Evolutionary conservation across 2,329 filamentous ascomycete genomes (phyloP).

Genomic region (Orbilia javanica): DNA sequence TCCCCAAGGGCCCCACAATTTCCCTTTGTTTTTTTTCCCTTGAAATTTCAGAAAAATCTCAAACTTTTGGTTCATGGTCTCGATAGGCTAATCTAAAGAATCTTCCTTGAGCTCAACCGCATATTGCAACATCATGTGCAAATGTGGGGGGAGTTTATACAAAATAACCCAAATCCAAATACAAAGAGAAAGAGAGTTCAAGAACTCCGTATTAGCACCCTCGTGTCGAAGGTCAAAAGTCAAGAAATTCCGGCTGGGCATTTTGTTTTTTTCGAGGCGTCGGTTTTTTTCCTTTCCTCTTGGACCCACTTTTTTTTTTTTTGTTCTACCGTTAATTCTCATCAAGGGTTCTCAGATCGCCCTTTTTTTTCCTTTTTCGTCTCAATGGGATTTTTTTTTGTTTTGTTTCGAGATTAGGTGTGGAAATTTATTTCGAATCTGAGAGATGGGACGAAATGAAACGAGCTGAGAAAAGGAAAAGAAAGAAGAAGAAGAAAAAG

Average conservation of each 20-base stretch:
- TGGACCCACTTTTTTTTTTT: constrained; percentile 4
- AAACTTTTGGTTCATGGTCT: constrained; percentile 7
- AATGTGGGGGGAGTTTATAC: background rate
- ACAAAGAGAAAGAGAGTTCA: background rate
- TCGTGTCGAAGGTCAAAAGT: constrained; percentile 4
- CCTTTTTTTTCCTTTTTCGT: background rate
- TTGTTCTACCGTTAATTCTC: too few relatives aligned
- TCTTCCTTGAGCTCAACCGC: background rate
- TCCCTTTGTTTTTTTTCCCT: background rate
- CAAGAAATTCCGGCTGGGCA: constrained; percentile 24
- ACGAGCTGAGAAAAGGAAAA: background rate
- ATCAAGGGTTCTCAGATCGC: constrained; percentile 20
- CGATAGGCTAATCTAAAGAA: constrained; percentile 21
- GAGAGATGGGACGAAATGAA: constrained; percentile 26
- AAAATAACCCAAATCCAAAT: too few relatives aligned
- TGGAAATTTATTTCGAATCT: constrained; percentile 9
- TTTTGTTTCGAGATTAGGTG: constrained; percentile 15
- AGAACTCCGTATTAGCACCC: constrained; percentile 1
- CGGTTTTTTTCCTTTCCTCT: background rate
- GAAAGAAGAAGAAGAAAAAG: background rate
- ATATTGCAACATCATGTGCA: background rate
- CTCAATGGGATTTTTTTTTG: background rate
- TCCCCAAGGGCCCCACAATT: background rate
- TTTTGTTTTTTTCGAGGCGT: constrained; percentile 16
- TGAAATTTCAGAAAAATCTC: background rate